Base-by-base conservation (phyloP, 2,329 filamentous ascomycete genomes). In the Hymenoscyphus infarciens region DNA sequence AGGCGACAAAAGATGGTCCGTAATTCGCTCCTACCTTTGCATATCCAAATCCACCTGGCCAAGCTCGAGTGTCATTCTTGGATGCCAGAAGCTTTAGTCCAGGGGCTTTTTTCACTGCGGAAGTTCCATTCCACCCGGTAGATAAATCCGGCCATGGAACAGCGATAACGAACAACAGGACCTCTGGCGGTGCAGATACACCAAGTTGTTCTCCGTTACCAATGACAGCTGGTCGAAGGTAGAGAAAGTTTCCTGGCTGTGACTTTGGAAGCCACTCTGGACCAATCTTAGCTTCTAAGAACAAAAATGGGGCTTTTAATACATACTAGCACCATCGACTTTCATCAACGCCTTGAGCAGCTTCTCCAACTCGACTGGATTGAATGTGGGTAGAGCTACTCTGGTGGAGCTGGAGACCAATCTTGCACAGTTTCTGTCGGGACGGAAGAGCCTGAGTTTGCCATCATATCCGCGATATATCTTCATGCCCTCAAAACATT, bases 21-120 rank as follows among this genome's bases (percentile, higher is more conserved):
- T 96, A 97, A 81, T 97, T 97, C 64, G 92, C 93, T 61, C 92
- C 93, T 38, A 97, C 85, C 79, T 97, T 97, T 64, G 92, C 91
- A 74, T 90, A 93, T 2, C 93, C 93, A 76, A 96, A 96, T 3
- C 93, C 93, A 68, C 93, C 93, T 49, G n/a, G 92, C 93, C 93
- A 97, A 13, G 93, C 92, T 68, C 93, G 89, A 62, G 88, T 91
- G 76, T 96, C 91, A 69, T 92, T 87, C 63, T 87, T 85, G 42
- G 85, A 91, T 0, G 92, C 94, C 74, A 94, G 86, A 58, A 96
- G 84, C 70, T 85, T 88, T 80, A 96, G 83, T 69, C 86, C 86
- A 3, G 68, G 68, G 6, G 65, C 58, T 81, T 83, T 3, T 70
- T 67, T 57, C 5, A 38, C 31, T 5, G 63, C 27, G 75, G 68